A percentile compares a stretch with the other conserved stretches of the same genome.
These are phyloP conservation scores for Bruguiera parviflora DNA, from an alignment of 345 rosid species.

Conservation along the genomic window DNA sequence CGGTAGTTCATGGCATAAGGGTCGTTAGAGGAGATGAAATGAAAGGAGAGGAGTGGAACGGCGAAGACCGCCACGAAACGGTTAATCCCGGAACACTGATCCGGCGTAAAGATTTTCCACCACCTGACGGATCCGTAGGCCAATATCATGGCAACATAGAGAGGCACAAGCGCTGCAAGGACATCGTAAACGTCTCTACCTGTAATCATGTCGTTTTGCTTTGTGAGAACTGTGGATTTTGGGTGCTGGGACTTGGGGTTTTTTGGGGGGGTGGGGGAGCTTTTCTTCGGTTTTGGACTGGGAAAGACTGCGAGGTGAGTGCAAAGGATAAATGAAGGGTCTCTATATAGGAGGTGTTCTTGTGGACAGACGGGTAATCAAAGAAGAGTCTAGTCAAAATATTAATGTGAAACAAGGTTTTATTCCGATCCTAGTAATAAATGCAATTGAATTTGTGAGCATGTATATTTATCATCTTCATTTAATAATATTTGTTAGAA, in stretches of 20 bases:
- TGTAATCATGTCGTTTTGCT: slow-evolving; percentile 43
- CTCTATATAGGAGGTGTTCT: background rate
- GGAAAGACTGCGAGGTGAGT: too few species aligned
- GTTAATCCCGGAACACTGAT: slow-evolving; percentile 84
- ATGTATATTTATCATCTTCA: too few species aligned
- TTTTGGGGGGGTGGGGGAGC: too few species aligned
- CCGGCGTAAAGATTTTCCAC: slow-evolving; percentile 89
- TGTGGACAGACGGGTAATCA: too few species aligned
- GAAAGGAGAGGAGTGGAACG: slow-evolving; percentile 79
- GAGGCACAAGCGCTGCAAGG: slow-evolving; percentile 74
- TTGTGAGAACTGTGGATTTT: background rate
- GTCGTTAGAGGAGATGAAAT: slow-evolving; percentile 71
- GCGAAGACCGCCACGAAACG: slow-evolving; percentile 86
- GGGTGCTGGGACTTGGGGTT: background rate
- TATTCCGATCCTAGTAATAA: too few species aligned
- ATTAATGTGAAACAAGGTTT: too few species aligned
- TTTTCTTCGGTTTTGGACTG: background rate
- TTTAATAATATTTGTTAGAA: too few species aligned
- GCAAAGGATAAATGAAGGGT: background rate
- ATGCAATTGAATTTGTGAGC: too few species aligned
- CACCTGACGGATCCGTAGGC: slow-evolving; percentile 88
- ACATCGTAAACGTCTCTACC: slow-evolving; percentile 78
- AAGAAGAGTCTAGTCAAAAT: too few species aligned
- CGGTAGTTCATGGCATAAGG: slow-evolving; percentile 78
- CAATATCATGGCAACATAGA: slow-evolving; percentile 76